Base-by-base conservation (phyloP, 2,329 filamentous ascomycete genomes). In the Claviceps paspali region DNA sequence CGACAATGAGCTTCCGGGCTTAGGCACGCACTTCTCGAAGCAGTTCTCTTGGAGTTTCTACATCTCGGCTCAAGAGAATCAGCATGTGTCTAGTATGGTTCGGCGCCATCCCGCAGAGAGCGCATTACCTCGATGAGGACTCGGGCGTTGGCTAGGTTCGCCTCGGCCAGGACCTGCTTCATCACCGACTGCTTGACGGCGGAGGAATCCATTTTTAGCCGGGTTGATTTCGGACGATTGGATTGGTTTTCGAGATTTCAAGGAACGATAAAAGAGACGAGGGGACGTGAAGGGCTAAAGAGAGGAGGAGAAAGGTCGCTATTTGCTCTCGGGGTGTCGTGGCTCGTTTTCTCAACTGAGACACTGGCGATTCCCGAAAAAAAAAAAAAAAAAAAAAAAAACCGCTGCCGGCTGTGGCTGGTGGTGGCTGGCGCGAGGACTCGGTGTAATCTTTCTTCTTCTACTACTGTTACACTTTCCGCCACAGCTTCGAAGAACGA, bases 41-140 rank as follows among this genome's bases (percentile, higher is more conserved):
- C 82, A 88, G 60, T 79, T 76, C 50, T 82, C 71, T 60, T 86
- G 83, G 58, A 87, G 70, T 73, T 82, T 85, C 79, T 85, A 41
- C 10, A 27, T 29, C 32, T 3, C 3, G 21, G 18, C 30, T 21
- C 15, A 15, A 7, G 29, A 28, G 33, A 32, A 32, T 47, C 40
- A 45, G 43, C 36, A 21, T 27, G 18, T 27, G 39, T 4, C 6
- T 22, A 8, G n/a, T n/a, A n/a, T n/a, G n/a, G n/a, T n/a, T n/a
- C n/a, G n/a, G n/a, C n/a, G n/a, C n/a, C n/a, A n/a, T n/a, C n/a
- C n/a, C n/a, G 21, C 21, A 5, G 21, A 22, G 5, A 17, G 28
- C 18, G 35, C n/a, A 28, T 35, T 33, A 82, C 80, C 59, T 79
- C 70, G 50, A 87, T 82, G 49, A 87, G 64, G 46, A 68, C 65